A percentile compares a stretch with the other conserved stretches of the same genome.
Conservation (phyloP, 208 protist genomes). For the Acanthamoeba divionensis region DNA sequence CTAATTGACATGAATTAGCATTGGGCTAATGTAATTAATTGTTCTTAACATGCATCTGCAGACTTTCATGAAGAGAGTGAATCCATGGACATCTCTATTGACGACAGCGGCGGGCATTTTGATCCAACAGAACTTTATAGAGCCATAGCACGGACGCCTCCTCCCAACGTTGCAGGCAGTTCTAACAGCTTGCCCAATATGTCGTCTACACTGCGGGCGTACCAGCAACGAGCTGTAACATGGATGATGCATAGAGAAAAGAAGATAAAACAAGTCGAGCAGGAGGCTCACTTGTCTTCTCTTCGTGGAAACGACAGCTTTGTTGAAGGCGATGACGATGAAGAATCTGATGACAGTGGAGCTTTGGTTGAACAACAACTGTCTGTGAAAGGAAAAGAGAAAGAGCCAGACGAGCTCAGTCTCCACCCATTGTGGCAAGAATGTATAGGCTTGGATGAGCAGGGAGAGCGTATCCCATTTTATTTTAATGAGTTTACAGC, state of each 20-base stretch:
- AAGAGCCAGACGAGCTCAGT: neutral
- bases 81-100: neutral
- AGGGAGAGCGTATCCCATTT: neutral
- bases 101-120: neutral
- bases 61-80: neutral
- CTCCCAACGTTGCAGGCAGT: neutral
- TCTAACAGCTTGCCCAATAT: neutral
- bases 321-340: neutral
- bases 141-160: neutral
- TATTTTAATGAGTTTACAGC: slow-evolving; percentile 39
- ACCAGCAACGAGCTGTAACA: neutral
- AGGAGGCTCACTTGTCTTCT: no score
- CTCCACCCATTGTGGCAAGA: neutral
- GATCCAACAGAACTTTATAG: slow-evolving; percentile 1
- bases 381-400: neutral
- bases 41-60: neutral
- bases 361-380: neutral
- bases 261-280: neutral
- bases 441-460: neutral
- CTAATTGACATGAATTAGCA: neutral
- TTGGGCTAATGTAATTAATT: neutral
- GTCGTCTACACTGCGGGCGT: slow-evolving; percentile 15
- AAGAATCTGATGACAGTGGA: neutral
- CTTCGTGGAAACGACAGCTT: neutral
- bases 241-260: slow-evolving; percentile 25